These are phyloP conservation scores for Fraxinus floribunda DNA, from an alignment of 305 asterid species.

Conservation along the genomic window DNA sequence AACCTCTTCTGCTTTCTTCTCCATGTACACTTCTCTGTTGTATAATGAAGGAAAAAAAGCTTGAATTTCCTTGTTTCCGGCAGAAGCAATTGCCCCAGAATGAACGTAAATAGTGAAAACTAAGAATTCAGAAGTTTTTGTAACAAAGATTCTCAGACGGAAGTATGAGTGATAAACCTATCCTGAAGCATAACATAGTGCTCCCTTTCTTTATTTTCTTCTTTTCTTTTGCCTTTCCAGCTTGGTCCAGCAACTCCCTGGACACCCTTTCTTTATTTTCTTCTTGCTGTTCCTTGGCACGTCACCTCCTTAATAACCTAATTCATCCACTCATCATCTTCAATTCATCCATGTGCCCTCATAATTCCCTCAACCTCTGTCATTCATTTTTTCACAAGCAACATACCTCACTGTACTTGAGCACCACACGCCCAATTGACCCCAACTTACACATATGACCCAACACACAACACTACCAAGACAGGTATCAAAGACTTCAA, in stretches of 20 bases:
- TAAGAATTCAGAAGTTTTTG: background rate
- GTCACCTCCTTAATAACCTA: background rate
- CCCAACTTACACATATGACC: background rate
- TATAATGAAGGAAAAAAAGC: background rate
- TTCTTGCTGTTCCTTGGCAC: background rate
- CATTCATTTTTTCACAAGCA: background rate
- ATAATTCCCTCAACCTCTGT: background rate
- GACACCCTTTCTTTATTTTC: background rate
- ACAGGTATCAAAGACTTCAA: background rate
- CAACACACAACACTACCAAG: background rate
- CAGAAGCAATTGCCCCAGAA: background rate
- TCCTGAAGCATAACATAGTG: background rate
- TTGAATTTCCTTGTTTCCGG: background rate
- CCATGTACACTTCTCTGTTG: background rate
- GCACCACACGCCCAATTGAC: background rate
- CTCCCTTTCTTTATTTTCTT: background rate
- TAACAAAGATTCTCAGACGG: background rate
- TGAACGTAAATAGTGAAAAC: background rate
- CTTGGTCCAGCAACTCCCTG: background rate
- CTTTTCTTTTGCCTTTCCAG: background rate
- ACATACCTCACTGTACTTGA: background rate
- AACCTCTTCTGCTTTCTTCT: conserved; percentile 13
- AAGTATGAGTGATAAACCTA: background rate
- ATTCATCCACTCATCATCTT: background rate
- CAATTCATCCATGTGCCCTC: background rate